Percentiles rank a stretch among this genome's conserved stretches.
These are phyloP conservation scores for Melanogaster broomeanus DNA, from an alignment of 768 basidiomycete species.

Conservation along the genomic window DNA sequence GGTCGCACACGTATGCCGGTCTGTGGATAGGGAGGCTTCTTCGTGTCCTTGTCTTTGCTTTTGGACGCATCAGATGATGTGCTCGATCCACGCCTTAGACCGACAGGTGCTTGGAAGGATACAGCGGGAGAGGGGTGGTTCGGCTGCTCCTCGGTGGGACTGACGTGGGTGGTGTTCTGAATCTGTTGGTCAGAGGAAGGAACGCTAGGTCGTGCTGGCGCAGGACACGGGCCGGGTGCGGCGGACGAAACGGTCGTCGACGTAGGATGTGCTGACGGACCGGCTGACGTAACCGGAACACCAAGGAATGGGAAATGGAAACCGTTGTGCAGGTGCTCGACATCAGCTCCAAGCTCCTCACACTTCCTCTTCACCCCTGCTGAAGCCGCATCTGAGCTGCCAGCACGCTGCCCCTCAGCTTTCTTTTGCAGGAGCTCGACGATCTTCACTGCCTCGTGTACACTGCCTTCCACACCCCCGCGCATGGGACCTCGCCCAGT, in stretches of 20 bases:
- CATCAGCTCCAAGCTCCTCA: conserved; percentile 39
- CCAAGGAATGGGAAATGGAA: conserved; percentile 49
- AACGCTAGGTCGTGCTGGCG: not conserved
- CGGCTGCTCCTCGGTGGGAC: conserved; percentile 12
- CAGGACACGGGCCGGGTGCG: not conserved
- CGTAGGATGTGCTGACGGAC: not conserved
- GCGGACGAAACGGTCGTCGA: conserved; percentile 2
- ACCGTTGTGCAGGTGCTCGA: conserved; percentile 27
- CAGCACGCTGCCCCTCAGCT: conserved; percentile 35
- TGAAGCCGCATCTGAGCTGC: conserved; percentile 8
- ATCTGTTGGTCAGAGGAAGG: not conserved
- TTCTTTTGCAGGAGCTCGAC: conserved; percentile 42
- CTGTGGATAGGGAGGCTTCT: conserved; percentile 43
- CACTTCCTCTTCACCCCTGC: conserved; percentile 47
- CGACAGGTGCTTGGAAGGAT: not conserved
- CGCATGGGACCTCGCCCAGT: conserved; percentile 33
- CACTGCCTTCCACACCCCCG: conserved; percentile 33
- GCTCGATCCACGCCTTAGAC: conserved; percentile 12
- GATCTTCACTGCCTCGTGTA: conserved; percentile 40
- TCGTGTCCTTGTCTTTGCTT: conserved; percentile 43
- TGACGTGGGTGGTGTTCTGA: not conserved
- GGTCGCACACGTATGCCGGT: conserved; percentile 50
- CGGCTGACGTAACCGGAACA: conserved; percentile 28
- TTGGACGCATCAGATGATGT: conserved; percentile 17
- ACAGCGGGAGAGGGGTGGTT: conserved; percentile 13